These are phyloP conservation scores for Phanerochaete carnosa DNA, from an alignment of 768 basidiomycete species.

Conservation along the genomic window DNA sequence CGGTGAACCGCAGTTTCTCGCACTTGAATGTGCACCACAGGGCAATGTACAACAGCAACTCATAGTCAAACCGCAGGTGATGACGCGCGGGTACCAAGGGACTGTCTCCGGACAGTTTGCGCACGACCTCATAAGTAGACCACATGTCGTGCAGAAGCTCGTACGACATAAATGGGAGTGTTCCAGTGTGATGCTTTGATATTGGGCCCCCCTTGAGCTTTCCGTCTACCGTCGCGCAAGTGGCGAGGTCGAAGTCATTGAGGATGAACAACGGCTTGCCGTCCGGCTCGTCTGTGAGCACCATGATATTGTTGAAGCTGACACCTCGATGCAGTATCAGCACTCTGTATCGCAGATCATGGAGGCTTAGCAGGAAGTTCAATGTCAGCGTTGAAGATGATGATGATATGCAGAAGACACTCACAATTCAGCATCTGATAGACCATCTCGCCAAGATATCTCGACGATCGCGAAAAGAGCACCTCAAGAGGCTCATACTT, in stretches of 20 bases:
- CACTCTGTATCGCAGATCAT: slow-evolving; percentile 5
- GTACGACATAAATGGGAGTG: neutral
- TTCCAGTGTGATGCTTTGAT: slow-evolving; percentile 7
- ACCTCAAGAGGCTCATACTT: neutral
- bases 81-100: neutral
- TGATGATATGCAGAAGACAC: neutral
- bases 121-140: neutral
- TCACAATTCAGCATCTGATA: slow-evolving; percentile 7
- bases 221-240: neutral
- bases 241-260: slow-evolving; percentile 7
- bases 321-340: slow-evolving; percentile 6
- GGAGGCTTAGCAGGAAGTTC: neutral
- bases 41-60: neutral
- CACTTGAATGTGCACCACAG: neutral
- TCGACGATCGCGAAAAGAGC: neutral
- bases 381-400: neutral
- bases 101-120: neutral
- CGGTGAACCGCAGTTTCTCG: too few relatives aligned
- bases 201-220: neutral
- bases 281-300: neutral
- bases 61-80: neutral
- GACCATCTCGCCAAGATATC: neutral
- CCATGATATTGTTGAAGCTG: slow-evolving; percentile 7
- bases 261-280: neutral
- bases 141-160: neutral